phyloP scores from a whole-genome alignment of 495 filamentous ascomycete genomes.

The Staphylotrichum longicolle region DNA sequence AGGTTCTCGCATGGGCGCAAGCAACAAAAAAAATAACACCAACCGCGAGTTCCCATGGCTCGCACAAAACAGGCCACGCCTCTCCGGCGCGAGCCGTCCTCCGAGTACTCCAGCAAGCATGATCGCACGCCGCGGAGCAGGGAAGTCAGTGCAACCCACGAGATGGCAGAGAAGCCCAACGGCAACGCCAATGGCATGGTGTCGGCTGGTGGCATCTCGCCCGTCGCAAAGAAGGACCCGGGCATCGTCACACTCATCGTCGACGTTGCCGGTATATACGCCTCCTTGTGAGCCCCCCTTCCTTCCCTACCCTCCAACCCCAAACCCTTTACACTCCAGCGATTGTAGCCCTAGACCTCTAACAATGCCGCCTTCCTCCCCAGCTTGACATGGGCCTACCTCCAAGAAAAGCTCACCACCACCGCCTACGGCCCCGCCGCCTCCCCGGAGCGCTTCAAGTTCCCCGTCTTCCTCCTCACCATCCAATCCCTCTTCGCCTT shows the following conservation, averaged over 20 bases:
- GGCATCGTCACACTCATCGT: constrained; percentile 71
- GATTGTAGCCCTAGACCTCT: background rate
- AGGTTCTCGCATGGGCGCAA: background rate
- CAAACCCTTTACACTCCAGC: background rate
- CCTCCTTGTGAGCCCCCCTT: constrained; percentile 70
- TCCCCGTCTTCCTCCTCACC: constrained; percentile 91
- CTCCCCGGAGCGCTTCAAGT: constrained; percentile 74
- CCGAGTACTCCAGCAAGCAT: constrained; percentile 52
- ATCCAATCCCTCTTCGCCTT: constrained; percentile 91
- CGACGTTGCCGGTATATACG: constrained; percentile 91
- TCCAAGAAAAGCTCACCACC: constrained; percentile 97
- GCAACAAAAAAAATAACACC: background rate
- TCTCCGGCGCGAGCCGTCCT: constrained; percentile 63
- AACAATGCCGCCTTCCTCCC: background rate
- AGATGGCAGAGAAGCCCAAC: constrained; percentile 35
- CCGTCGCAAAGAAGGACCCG: constrained; percentile 42
- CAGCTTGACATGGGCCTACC: constrained; percentile 90
- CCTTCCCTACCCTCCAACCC: background rate
- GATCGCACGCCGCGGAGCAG: constrained; percentile 39
- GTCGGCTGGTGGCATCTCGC: constrained; percentile 24
- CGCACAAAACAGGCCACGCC: constrained; percentile 68
- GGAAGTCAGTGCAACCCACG: constrained; percentile 11
- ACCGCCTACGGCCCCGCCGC: constrained; percentile 70
- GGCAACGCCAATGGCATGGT: constrained; percentile 27
- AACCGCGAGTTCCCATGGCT: constrained; percentile 53